Base-by-base conservation (phyloP, 768 basidiomycete genomes). In the Russula vinacea region DNA sequence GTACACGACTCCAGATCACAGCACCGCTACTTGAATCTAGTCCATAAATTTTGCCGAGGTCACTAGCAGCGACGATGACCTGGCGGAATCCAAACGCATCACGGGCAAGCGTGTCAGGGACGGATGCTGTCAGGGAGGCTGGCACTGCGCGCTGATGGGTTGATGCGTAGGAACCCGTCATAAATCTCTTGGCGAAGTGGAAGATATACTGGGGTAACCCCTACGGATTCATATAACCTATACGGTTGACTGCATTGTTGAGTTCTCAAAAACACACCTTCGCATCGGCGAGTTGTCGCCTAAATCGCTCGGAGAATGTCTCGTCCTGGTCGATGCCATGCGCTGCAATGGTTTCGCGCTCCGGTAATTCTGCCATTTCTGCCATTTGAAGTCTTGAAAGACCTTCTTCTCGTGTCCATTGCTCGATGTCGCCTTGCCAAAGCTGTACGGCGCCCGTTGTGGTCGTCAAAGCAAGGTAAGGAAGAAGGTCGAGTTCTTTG, bases 41-140 rank as follows among this genome's bases (percentile, higher is more conserved):
- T 0, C 86, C 94, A 70, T 86, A 93, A 0, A 94, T 68, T 70
- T 92, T 93, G 2, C 93, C 92, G 33, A 81, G 78, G 0, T 78
- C 68, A 3, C 90, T 92, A 0, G 86, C 89, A 7, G 78, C 81
- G 5, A 96, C 82, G 51, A 95, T 82, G 33, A 97, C 74, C 71
- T 97, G 92, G 42, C 88, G 81, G 76, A 97, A 92, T 0, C 93
- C 94, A 72, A 95, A 96, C 0, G 86, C 74, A 70, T 95, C 93
- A 5, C 91, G 84, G 62, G 79, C 76, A 0, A 87, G 77, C 0
- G 75, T 62, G 26, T 76, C 78, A 37, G 71, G 66, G 17, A 74
- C 72, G 26, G 77, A 73, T 9, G 77, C 70, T 24, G 74, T 68
- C 33, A 74, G 65, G 6, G 78, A 69, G 33, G 74, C 67, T 53